Percentiles rank a stretch among this genome's conserved stretches.
These are phyloP conservation scores for Tylopilus orsonianus DNA, from an alignment of 1,284 basidiomycete genomes.

Conservation along the genomic window DNA sequence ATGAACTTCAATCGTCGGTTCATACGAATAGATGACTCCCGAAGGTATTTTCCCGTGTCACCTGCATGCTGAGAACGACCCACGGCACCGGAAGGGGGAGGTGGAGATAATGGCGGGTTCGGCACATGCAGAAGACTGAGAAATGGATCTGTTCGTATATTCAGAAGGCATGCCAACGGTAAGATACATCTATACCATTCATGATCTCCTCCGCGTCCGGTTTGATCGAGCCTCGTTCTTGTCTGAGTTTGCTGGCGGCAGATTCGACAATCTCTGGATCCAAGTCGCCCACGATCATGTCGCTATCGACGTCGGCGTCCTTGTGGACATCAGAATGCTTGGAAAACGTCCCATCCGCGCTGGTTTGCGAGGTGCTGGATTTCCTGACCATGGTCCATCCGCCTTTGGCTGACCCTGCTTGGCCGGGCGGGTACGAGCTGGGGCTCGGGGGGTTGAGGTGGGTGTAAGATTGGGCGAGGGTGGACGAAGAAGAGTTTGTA, in stretches of 20 bases:
- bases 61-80: slow-evolving; percentile 15
- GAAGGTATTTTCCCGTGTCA: slow-evolving; percentile 57
- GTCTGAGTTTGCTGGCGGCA: slow-evolving; percentile 40
- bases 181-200: slow-evolving; percentile 49
- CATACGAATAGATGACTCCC: slow-evolving; percentile 73
- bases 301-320: slow-evolving; percentile 63
- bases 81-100: slow-evolving; percentile 26
- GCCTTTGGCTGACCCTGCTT: slow-evolving; percentile 43
- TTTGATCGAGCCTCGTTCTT: slow-evolving; percentile 52
- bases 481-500: slow-evolving; percentile 60
- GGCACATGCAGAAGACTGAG: slow-evolving; percentile 39
- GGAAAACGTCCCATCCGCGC: slow-evolving; percentile 32
- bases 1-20: slow-evolving; percentile 74
- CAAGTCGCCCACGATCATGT: slow-evolving; percentile 73
- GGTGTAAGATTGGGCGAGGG: slow-evolving; percentile 78
- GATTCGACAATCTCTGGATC: slow-evolving; percentile 53
- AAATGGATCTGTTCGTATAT: slow-evolving; percentile 53
- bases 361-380: slow-evolving; percentile 29
- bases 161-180: slow-evolving; percentile 21
- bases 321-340: slow-evolving; percentile 38
- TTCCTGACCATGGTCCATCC: slow-evolving; percentile 74
- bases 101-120: slow-evolving; percentile 34
- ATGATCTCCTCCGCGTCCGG: slow-evolving; percentile 72
- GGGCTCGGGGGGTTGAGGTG: slow-evolving; percentile 76
- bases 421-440: slow-evolving; percentile 65